Conservation (phyloP, 1,284 basidiomycete species). For the Cryptococcus amylolentus region DNA sequence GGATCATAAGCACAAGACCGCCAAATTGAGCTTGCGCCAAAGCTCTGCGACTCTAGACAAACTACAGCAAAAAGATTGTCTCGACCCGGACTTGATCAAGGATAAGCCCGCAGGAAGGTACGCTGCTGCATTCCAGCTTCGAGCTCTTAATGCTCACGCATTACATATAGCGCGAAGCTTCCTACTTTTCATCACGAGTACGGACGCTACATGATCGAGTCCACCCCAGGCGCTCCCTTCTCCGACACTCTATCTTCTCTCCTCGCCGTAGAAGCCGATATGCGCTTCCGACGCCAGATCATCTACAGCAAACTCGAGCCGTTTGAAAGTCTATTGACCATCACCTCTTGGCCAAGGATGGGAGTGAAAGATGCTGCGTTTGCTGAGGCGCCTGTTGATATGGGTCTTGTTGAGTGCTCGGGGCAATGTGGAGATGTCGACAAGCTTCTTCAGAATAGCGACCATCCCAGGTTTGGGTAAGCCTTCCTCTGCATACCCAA, state of each 20-base stretch:
- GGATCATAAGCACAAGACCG: constrained; percentile 72
- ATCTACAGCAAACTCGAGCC: no score
- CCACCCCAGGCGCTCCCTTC: constrained; percentile 92
- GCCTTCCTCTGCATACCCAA: constrained; percentile 43
- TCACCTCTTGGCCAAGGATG: constrained; percentile 92
- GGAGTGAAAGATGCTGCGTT: constrained; percentile 79
- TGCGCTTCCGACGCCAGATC: constrained; percentile 76
- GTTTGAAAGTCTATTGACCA: constrained; percentile 82
- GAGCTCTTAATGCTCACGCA: neutral
- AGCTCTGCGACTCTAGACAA: constrained; percentile 90
- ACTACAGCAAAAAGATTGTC: constrained; percentile 62
- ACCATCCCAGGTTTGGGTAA: constrained; percentile 93
- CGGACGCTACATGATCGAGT: constrained; percentile 98
- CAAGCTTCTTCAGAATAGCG: constrained; percentile 85
- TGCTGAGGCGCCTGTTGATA: constrained; percentile 81
- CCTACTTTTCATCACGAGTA: constrained; percentile 98
- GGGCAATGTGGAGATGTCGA: constrained; percentile 83
- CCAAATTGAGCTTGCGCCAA: constrained; percentile 84
- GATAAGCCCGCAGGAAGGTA: constrained; percentile 38
- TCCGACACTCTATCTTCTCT: constrained; percentile 76
- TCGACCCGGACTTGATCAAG: constrained; percentile 61
- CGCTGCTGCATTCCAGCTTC: neutral
- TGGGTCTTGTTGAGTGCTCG: constrained; percentile 72
- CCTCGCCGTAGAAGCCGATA: constrained; percentile 85
- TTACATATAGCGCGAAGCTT: constrained; percentile 59